Evolutionary conservation across 2,329 filamentous ascomycete genomes (phyloP), one percentile per base, ranked within the genome.

Genomic region (Epichloe sylvatica): DNA sequence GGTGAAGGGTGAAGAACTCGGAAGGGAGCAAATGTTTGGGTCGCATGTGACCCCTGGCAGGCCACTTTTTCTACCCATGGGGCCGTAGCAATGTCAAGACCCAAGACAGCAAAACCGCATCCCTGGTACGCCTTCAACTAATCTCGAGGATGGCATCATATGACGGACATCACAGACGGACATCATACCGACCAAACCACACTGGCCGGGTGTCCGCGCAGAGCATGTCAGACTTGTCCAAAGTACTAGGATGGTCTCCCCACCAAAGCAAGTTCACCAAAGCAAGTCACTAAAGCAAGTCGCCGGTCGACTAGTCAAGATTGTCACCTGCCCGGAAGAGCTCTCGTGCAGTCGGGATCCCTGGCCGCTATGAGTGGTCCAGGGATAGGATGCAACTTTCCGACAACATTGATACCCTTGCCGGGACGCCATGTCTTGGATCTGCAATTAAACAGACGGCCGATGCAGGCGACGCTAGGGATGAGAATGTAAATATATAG

Each of bases 261-360:
- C 17, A 17, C 49, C 40, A 46, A 44, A 19, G 19, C 19, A 19
- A 19, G 19, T 19, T 19, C 19, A 19, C 21, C 21, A 21, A 21
- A 21, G 21, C 21, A 21, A 21, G 21, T 21, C 21, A 19, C 19
- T 25, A 46, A 49, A 34, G 47, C 37, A 38, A 12, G 37, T 38
- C 25, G 8, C 25, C 30, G 38, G 34, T 38, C 41, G 37, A 46
- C 42, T 13, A 37, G 44, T 12, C 3, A 39, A 15, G 8, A 48
- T 19, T 49, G 52, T 41, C 48, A 52, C 52, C 48, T 54, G 47
- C 52, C 52, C 39, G 41, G 45, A 43, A 43, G 34, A 49, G 35
- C 17, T 13, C 36, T 45, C n/a, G 44, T 12, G 21, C 30, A n/a
- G n/a, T n/a, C n/a, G n/a, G n/a, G n/a, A n/a, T 39, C 30, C 19